Conservation (phyloP, 2,329 filamentous ascomycete species). For the Pyricularia pennisetigena region DNA sequence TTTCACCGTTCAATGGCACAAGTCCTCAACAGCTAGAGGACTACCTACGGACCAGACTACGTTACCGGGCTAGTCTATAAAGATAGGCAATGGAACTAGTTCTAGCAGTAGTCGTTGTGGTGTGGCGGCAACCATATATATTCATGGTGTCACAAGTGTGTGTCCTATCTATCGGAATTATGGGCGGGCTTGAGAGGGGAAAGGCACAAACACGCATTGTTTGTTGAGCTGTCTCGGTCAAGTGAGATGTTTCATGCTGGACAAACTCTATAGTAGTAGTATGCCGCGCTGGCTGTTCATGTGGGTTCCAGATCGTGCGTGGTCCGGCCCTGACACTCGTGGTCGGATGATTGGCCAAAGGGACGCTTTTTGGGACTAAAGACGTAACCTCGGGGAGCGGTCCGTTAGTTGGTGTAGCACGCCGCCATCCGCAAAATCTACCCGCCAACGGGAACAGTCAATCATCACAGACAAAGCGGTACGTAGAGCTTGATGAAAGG, state of each 20-base stretch:
- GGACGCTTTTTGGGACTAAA: not conserved
- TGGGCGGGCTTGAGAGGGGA: not conserved
- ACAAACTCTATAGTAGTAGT: not conserved
- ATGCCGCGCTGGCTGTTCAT: not conserved
- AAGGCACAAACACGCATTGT: not conserved
- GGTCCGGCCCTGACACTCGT: not conserved
- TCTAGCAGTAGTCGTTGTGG: not conserved
- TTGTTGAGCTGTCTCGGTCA: not conserved
- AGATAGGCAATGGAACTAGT: not conserved
- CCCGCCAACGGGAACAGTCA: not conserved
- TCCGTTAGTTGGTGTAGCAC: not conserved
- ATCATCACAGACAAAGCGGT: not conserved
- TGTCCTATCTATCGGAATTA: not conserved
- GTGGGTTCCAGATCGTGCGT: not conserved
- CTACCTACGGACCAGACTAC: too few species aligned
- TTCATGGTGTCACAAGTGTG: not conserved
- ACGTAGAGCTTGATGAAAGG: not conserved
- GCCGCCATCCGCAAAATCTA: not conserved
- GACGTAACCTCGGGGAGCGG: not conserved
- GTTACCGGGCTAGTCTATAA: not conserved
- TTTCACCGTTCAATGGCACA: not conserved
- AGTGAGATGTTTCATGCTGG: not conserved
- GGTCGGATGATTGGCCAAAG: not conserved
- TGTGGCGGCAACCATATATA: not conserved
- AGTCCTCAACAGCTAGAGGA: not conserved